Evolutionary conservation across 2,329 filamentous ascomycete species (phyloP).

Genomic region (Microascus cirrosus): DNA sequence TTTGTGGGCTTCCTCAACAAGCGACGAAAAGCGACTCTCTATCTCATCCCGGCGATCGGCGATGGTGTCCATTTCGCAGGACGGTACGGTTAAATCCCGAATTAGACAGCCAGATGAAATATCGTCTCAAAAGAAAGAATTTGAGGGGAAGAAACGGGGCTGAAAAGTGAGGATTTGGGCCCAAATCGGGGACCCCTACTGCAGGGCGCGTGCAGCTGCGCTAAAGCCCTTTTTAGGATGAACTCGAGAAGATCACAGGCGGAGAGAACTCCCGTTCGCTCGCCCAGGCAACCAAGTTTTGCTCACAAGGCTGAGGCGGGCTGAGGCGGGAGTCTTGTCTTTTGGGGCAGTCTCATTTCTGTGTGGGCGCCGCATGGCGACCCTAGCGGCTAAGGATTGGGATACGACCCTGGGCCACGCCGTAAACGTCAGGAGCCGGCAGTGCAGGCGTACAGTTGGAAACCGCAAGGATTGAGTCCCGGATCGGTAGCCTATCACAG

Average conservation of each 20-base stretch:
- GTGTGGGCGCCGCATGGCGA: not conserved
- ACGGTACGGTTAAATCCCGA: not conserved
- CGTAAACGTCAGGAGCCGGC: not conserved
- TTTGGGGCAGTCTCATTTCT: not conserved
- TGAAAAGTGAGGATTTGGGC: not conserved
- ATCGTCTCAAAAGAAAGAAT: not conserved
- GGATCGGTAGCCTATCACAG: not conserved
- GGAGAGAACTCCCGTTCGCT: not conserved
- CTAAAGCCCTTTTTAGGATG: not conserved
- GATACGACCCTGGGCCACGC: too few species aligned
- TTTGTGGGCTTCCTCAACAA: slow-evolving; percentile 8
- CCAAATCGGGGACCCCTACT: not conserved
- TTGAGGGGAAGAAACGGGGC: not conserved
- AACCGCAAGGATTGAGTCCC: not conserved
- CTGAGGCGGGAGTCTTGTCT: not conserved
- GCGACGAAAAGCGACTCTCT: slow-evolving; percentile 6
- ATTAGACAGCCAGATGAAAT: not conserved
- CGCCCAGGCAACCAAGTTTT: not conserved
- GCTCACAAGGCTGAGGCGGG: not conserved
- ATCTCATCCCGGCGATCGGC: slow-evolving; percentile 6
- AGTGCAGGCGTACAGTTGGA: not conserved
- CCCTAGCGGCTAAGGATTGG: too few species aligned
- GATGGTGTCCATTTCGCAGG: not conserved
- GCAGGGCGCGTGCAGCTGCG: not conserved
- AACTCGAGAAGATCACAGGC: not conserved